These are phyloP conservation scores for Cyclotella baltica DNA, from an alignment of 108 stramenopile genomes.

Conservation along the genomic window DNA sequence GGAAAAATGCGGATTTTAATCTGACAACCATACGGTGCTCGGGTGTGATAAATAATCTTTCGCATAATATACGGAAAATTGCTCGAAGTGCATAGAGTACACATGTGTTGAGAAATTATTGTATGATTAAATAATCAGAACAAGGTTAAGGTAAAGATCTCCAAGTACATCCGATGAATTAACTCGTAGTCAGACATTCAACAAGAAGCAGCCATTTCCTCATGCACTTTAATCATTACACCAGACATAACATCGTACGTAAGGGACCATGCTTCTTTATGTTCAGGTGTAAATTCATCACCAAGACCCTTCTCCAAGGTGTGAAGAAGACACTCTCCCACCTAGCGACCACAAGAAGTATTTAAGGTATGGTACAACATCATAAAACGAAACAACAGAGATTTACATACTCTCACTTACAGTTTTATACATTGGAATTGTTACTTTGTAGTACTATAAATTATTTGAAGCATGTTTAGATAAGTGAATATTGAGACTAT, in stretches of 20 bases:
- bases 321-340: conserved; percentile 37
- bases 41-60: too few relatives aligned
- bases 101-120: not conserved
- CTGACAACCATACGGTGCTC: not conserved
- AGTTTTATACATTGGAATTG: conserved; percentile 38
- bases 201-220: not conserved
- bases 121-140: not conserved
- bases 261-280: conserved; percentile 49
- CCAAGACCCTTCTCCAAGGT: conserved; percentile 46
- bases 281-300: conserved; percentile 34
- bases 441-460: conserved; percentile 31
- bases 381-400: not conserved
- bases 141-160: not conserved
- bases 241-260: conserved; percentile 34
- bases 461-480: not conserved
- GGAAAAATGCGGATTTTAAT: conserved; percentile 59
- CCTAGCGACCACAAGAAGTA: not conserved
- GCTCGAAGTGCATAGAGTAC: too few relatives aligned
- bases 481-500: not conserved
- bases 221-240: conserved; percentile 25
- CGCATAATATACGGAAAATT: too few relatives aligned
- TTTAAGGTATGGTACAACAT: not conserved
- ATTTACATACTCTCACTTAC: not conserved
- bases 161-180: not conserved
- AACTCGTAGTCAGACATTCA: not conserved